Evolutionary conservation across 805 yeast genomes (phyloP), one percentile per base, ranked within the genome.

Genomic region (Yarrowia osloensis): DNA sequence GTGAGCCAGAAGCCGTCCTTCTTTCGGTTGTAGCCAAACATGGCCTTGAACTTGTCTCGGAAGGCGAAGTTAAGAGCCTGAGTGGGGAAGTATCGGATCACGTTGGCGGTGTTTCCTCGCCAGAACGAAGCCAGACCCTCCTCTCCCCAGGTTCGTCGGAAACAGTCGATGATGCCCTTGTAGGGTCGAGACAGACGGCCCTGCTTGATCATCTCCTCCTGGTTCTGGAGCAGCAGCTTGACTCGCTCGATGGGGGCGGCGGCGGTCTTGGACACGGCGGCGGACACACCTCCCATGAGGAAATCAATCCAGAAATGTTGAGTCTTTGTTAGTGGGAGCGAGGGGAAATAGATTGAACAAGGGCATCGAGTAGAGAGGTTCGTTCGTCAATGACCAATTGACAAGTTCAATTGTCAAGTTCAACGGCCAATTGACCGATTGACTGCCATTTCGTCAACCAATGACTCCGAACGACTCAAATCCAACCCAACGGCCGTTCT

Each of bases 51-150:
- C 85, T 91, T 90, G 82, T 93, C 98, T 86, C 92, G 92, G 94
- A 92, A 93, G 78, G 98, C 98, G 78, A 92, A 93, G 89, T 92
- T 92, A 80, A 92, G 87, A 77, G 98, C 98, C 84, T 92, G 98
- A 81, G 98, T 93, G 82, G 98, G 98, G 96, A 92, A 92, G 88
- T 93, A 92, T 86, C 98, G 90, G 85, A 92, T 88, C 80, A 92
- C 98, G 84, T 92, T 92, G 78, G 98, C 98, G 73, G 97, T 93
- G 93, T 92, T 92, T 87, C 98, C 98, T 89, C 97, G 89, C 98
- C 98, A 92, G 94, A 92, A 91, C 71, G 98, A 83, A 74, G 82
- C 85, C 71, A 90, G 78, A 88, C 98, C 98, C 85, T 92, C 98
- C 74, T 89, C 91, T 75, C 89, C 89, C 73, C 93, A 88, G 75